Evolutionary conservation across 148 eudicot species (phyloP).

Genomic region (Limonium bicolor): DNA sequence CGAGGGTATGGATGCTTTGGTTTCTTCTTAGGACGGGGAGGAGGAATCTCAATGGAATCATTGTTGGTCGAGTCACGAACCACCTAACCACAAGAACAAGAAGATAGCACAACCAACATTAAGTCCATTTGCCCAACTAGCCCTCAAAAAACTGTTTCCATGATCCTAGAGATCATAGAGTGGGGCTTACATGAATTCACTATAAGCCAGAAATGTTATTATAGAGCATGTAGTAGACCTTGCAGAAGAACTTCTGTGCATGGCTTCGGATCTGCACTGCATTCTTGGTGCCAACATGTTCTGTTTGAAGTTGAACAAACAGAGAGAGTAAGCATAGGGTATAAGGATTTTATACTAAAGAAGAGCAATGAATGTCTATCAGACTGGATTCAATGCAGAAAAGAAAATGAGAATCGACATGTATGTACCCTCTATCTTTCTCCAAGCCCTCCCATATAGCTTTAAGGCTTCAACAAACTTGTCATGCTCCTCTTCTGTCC

Average conservation of each 20-base stretch:
- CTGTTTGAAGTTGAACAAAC: constrained; percentile 20
- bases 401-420: background rate
- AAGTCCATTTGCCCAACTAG: background rate
- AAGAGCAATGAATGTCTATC: background rate
- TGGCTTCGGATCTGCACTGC: constrained; percentile 95
- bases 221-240: constrained; percentile 15
- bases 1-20: constrained; percentile 91
- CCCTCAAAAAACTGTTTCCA: constrained; percentile 13
- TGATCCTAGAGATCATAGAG: constrained; percentile 20
- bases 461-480: constrained; percentile 82
- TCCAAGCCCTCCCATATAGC: constrained; percentile 79
- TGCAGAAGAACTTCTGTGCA: constrained; percentile 87
- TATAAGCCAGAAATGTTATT: background rate
- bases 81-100: constrained; percentile 28
- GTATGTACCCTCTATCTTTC: constrained; percentile 86
- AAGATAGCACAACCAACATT: constrained; percentile 1
- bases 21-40: constrained; percentile 90
- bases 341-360: background rate
- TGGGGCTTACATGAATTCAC: background rate
- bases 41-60: constrained; percentile 67
- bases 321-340: background rate
- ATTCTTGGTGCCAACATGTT: constrained; percentile 84
- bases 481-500: constrained; percentile 92
- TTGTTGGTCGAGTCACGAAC: constrained; percentile 39
- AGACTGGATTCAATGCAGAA: background rate